Evolutionary conservation across 371 early-diverging fungal genomes (phyloP), one percentile per base, ranked within the genome.

Genomic region (Circinella umbellata): DNA sequence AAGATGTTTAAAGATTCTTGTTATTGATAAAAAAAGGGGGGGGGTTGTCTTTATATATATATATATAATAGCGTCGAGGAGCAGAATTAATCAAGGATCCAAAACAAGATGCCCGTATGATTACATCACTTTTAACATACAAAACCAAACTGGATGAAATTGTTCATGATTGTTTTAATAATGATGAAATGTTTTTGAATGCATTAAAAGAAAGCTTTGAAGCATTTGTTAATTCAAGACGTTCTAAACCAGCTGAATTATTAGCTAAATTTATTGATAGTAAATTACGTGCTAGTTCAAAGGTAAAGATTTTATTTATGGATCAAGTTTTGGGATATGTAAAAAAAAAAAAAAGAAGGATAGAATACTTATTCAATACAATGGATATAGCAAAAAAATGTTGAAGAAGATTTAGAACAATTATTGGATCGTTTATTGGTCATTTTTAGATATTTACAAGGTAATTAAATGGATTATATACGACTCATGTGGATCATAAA

Each of bases 361-460:
- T 27, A 27, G 27, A 27, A 27, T 27, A 8, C 17, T 42, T n/a
- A 35, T 4, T 8, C 51, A 34, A 20, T 15, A 51, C 36, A 13
- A 27, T 14, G n/a, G 11, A 15, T 42, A 57, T 15, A 59, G 5
- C 68, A 83, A 78, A 77, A 86, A 15, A 76, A 82, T 7, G 73
- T 83, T 15, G 93, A 92, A 10, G 86, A 85, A 27, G 91, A 92
- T 63, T 55, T 93, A 36, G 94, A 93, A 55, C 69, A 71, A 1
- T 66, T 81, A 13, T 69, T 94, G 62, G 94, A 96, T 65, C 79
- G 87, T 17, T 86, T 92, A 4, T 70, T 99, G 48, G 85, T 84
- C 17, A 73, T 99, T 39, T 98, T 99, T 78, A 85, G 98, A 15
- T 95, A 90, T 66, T 90, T 97, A 61, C 92, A 94, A 74, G 93